Conservation (phyloP, 352 stramenopile species). For the Phytophthora pini region DNA sequence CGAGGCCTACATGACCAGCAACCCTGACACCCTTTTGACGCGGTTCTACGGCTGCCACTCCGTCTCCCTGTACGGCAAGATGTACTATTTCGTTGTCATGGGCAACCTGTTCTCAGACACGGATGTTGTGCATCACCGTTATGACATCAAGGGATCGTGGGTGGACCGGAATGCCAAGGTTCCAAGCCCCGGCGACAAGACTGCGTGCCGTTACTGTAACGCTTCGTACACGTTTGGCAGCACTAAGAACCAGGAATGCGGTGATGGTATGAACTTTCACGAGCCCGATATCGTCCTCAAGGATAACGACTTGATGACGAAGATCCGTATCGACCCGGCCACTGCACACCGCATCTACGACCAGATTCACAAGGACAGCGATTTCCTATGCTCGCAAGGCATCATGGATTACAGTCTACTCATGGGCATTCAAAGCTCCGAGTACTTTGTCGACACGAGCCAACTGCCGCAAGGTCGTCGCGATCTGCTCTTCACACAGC, state of each 20-base stretch:
- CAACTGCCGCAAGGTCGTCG: slow-evolving; percentile 63
- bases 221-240: slow-evolving; percentile 89
- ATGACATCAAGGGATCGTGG: slow-evolving; percentile 94
- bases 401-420: slow-evolving; percentile 95
- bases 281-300: slow-evolving; percentile 90
- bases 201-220: slow-evolving; percentile 88
- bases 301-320: slow-evolving; percentile 91
- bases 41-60: slow-evolving; percentile 92
- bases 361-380: slow-evolving; percentile 88
- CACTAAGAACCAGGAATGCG: slow-evolving; percentile 86
- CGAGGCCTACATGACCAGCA: slow-evolving; percentile 84
- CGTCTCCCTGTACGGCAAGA: slow-evolving; percentile 90
- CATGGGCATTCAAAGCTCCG: slow-evolving; percentile 90
- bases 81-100: slow-evolving; percentile 95
- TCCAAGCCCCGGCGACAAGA: slow-evolving; percentile 79
- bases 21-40: slow-evolving; percentile 86
- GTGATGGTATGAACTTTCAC: slow-evolving; percentile 88
- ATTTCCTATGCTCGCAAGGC: slow-evolving; percentile 89
- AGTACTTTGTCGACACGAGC: slow-evolving; percentile 88
- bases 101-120: slow-evolving; percentile 90
- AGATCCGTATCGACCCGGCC: slow-evolving; percentile 84
- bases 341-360: slow-evolving; percentile 88
- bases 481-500: slow-evolving; percentile 81
- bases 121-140: slow-evolving; percentile 88
- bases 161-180: slow-evolving; percentile 89